A percentile compares a stretch with the other conserved stretches of the same genome.
Evolutionary conservation across 345 rosid species (phyloP).

Genomic region (Odontarrhena argentea): DNA sequence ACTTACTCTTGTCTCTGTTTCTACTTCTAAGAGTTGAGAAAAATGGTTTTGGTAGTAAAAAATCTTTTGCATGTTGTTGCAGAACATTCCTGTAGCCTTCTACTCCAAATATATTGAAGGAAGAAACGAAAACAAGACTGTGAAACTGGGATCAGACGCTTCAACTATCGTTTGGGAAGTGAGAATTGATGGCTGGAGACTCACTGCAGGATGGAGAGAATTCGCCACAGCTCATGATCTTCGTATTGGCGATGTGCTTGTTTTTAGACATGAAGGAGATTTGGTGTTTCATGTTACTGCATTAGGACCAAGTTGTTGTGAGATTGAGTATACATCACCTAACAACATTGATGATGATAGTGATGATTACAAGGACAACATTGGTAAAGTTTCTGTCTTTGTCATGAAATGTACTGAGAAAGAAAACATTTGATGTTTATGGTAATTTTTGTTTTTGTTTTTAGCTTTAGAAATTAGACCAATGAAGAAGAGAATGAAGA

Average conservation of each 20-base stretch:
- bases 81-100: slow-evolving; percentile 30
- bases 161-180: slow-evolving; percentile 27
- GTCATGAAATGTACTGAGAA: background rate
- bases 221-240: slow-evolving; percentile 30
- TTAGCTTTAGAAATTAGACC: slow-evolving; percentile 5
- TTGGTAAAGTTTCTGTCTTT: slow-evolving; percentile 4
- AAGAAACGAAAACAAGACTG: slow-evolving; percentile 3
- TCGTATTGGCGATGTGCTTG: slow-evolving; percentile 29
- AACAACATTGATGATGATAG: slow-evolving; percentile 5
- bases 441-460: background rate
- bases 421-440: background rate
- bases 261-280: slow-evolving; percentile 37
- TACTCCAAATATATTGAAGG: slow-evolving; percentile 8
- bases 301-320: slow-evolving; percentile 29
- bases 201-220: slow-evolving; percentile 34
- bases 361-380: slow-evolving; percentile 4
- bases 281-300: slow-evolving; percentile 28
- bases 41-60: slow-evolving; percentile 13
- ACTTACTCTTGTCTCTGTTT: background rate
- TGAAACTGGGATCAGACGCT: slow-evolving; percentile 13
- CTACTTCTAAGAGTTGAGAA: background rate
- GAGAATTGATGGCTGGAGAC: slow-evolving; percentile 15
- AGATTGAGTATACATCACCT: slow-evolving; percentile 22
- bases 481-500: slow-evolving; percentile 12
- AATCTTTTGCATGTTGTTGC: slow-evolving; percentile 22